Evolutionary conservation across 2,329 filamentous ascomycete genomes (phyloP), one percentile per base, ranked within the genome.

Genomic region (Aspergillus chevalieri): DNA sequence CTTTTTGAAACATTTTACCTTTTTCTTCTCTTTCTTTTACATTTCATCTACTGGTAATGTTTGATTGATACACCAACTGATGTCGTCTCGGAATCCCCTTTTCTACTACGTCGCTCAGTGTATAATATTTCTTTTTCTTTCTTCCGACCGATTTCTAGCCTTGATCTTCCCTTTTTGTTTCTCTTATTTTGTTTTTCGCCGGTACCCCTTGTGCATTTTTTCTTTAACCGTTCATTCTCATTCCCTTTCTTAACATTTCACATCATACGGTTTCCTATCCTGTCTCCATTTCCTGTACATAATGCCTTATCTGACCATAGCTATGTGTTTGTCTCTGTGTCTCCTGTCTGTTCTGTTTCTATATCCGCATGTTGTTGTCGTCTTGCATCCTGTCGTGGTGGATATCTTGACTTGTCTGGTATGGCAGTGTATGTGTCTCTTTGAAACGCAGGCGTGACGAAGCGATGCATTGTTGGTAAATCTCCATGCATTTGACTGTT

Each of bases 41-140:
- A 34, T 38, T 15, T 38, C 34, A 15, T 38, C 34, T 38, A 38
- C n/a, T 17, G 34, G 17, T 41, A 19, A 19, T 19, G 17, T 66
- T 66, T 65, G 59, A 60, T 57, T 67, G 62, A 65, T 66, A 64
- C 61, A 64, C 55, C 46, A 49, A 47, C 41, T 58, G 57, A 64
- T 60, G 62, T 54, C 53, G 56, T 58, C 59, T 60, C 58, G 55
- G 58, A 63, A 56, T 56, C 50, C 58, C 34, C 6, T 36, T 41
- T 41, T 19, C 38, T 41, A 17, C 36, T 34, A 17, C 43, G 50
- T 44, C 41, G 28, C 22, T 46, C 38, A 15, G 47, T 66, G 63
- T 65, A 66, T 58, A 64, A 65, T 64, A 52, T 58, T 52, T 51
- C 41, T 34, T 49, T 50, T 51, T 51, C 19, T 43, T 48, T 44